Evolutionary conservation across 2,329 filamentous ascomycete genomes (phyloP).

Genomic region (Cadophora luteo-olivacea): DNA sequence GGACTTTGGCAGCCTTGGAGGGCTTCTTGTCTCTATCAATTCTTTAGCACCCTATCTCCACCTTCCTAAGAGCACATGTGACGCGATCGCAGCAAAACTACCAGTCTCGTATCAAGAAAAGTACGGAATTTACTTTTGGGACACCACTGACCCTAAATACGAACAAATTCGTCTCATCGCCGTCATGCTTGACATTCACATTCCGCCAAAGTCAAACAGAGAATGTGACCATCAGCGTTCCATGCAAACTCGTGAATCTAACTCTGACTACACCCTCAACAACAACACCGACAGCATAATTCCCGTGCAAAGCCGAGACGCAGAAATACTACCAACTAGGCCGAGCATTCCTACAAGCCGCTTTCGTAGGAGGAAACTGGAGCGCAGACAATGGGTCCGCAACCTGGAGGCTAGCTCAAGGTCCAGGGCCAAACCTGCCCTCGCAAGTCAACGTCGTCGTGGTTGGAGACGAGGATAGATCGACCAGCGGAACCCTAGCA

Average conservation of each 20-base stretch:
- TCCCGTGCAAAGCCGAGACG: slow-evolving; percentile 32
- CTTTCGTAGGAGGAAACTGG: slow-evolving; percentile 46
- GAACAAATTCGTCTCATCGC: slow-evolving; percentile 44
- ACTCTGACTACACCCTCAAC: slow-evolving; percentile 30
- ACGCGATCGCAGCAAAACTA: slow-evolving; percentile 43
- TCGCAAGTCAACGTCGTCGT: not conserved
- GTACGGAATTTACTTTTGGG: slow-evolving; percentile 45
- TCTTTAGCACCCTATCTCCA: slow-evolving; percentile 43
- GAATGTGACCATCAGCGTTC: slow-evolving; percentile 40
- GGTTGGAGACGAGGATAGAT: not conserved
- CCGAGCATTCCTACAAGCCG: slow-evolving; percentile 48
- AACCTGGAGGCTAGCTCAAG: slow-evolving; percentile 42
- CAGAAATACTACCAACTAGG: slow-evolving; percentile 39
- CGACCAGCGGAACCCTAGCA: not conserved
- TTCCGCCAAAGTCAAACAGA: slow-evolving; percentile 39
- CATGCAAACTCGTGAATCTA: slow-evolving; percentile 33
- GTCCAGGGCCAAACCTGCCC: slow-evolving; percentile 37
- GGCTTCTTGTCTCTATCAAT: slow-evolving; percentile 25
- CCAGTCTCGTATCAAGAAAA: slow-evolving; percentile 42
- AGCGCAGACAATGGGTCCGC: slow-evolving; percentile 25
- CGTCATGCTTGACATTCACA: slow-evolving; percentile 45
- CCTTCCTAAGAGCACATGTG: slow-evolving; percentile 41
- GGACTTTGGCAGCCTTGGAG: not conserved
- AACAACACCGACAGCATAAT: slow-evolving; percentile 26
- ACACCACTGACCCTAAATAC: slow-evolving; percentile 39